Conservation (phyloP, 352 stramenopile species). For the Blastocystis sp. region DNA sequence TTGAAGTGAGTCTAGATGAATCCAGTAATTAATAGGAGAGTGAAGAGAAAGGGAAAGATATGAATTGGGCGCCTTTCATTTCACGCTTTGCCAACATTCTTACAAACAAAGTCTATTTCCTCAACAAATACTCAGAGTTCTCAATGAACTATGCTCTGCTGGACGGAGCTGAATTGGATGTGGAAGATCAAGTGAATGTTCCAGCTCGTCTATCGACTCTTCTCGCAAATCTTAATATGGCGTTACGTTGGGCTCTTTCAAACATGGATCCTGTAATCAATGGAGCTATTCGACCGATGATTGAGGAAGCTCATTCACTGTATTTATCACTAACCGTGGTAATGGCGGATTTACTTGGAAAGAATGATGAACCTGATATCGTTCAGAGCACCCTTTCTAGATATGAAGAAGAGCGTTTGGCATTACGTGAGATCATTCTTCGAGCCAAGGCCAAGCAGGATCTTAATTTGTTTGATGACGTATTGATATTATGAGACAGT, state of each 20-base stretch:
- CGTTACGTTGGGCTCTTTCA: conserved; percentile 32
- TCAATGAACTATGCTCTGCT: conserved; percentile 40
- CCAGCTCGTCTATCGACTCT: conserved; percentile 54
- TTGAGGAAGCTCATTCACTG: conserved; percentile 57
- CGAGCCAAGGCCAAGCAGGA: background rate
- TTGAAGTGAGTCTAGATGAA: background rate
- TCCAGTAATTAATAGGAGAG: conserved; percentile 29
- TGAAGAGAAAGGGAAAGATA: conserved; percentile 40
- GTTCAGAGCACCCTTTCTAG: background rate
- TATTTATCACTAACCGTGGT: conserved; percentile 43
- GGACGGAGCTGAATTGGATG: conserved; percentile 35
- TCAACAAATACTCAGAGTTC: conserved; percentile 61
- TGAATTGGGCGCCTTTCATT: conserved; percentile 66
- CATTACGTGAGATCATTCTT: conserved; percentile 28
- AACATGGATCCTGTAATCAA: conserved; percentile 63
- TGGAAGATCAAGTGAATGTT: conserved; percentile 66
- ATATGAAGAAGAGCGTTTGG: conserved; percentile 62
- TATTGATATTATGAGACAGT: background rate
- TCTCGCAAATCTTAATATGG: conserved; percentile 52
- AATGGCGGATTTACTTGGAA: conserved; percentile 25
- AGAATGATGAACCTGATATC: conserved; percentile 46
- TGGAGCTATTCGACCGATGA: conserved; percentile 51
- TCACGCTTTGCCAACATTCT: conserved; percentile 66
- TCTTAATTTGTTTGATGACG: conserved; percentile 56
- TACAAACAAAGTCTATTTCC: conserved; percentile 63